Evolutionary conservation across 1,284 basidiomycete species (phyloP).

Genomic region (Ganoderma leucocontextum): DNA sequence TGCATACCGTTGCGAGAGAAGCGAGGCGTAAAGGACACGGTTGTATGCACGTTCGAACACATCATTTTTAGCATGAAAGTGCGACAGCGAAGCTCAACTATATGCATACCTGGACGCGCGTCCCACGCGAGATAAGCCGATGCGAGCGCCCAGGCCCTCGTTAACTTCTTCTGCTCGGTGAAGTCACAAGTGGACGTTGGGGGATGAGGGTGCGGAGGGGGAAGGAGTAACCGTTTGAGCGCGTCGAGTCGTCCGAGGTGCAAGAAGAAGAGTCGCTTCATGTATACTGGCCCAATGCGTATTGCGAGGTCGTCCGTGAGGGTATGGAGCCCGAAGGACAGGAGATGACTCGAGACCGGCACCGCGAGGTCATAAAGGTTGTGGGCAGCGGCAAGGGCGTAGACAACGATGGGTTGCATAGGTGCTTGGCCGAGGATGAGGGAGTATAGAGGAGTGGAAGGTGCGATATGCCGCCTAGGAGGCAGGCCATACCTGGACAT

Average conservation of each 20-base stretch:
- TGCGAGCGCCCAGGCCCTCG: slow-evolving; percentile 50
- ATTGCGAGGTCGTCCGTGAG: slow-evolving; percentile 46
- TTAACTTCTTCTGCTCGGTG: slow-evolving; percentile 49
- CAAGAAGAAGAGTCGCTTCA: slow-evolving; percentile 51
- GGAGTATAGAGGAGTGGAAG: slow-evolving; percentile 41
- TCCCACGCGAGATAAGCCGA: slow-evolving; percentile 51
- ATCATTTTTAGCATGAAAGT: slow-evolving; percentile 9
- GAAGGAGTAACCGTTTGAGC: slow-evolving; percentile 48
- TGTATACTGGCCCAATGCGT: slow-evolving; percentile 46
- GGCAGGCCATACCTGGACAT: slow-evolving; percentile 44
- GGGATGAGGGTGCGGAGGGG: slow-evolving; percentile 48
- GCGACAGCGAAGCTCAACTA: background rate
- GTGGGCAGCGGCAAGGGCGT: slow-evolving; percentile 45
- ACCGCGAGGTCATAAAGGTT: slow-evolving; percentile 48
- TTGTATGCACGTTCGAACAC: background rate
- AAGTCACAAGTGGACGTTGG: slow-evolving; percentile 47
- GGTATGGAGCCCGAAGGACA: slow-evolving; percentile 43
- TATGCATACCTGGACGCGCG: slow-evolving; percentile 45
- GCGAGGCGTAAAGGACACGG: background rate
- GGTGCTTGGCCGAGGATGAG: slow-evolving; percentile 46
- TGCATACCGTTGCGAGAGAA: slow-evolving; percentile 13
- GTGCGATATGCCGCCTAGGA: slow-evolving; percentile 35
- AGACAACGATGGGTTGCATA: slow-evolving; percentile 45
- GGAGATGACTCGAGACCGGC: slow-evolving; percentile 45
- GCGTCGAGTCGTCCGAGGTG: slow-evolving; percentile 51